These are phyloP conservation scores for Silene conica DNA, from an alignment of 148 eudicot species.

Conservation along the genomic window DNA sequence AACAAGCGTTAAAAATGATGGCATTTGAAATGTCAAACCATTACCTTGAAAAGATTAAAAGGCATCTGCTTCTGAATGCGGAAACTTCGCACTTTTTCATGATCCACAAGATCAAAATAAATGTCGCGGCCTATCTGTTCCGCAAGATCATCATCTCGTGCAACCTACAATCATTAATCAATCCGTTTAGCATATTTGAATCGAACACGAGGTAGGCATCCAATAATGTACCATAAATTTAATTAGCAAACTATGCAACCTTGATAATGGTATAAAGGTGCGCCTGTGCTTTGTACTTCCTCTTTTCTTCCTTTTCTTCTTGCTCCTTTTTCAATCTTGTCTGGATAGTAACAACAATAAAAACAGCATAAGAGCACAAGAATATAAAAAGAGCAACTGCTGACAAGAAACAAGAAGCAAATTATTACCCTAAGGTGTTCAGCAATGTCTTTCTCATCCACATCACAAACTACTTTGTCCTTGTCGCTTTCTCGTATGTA, in stretches of 20 bases:
- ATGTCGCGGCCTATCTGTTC: constrained; percentile 87
- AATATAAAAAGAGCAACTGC: background rate
- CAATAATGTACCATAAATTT: background rate
- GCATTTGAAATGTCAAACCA: background rate
- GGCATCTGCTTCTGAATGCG: constrained; percentile 81
- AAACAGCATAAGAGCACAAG: background rate
- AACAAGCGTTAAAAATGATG: background rate
- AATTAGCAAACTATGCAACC: constrained; percentile 34
- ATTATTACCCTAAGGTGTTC: constrained; percentile 82
- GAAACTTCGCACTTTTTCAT: constrained; percentile 81
- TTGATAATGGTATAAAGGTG: constrained; percentile 96
- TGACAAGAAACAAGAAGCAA: constrained; percentile 11
- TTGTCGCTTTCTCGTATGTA: constrained; percentile 95
- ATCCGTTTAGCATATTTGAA: background rate
- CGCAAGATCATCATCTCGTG: constrained; percentile 78
- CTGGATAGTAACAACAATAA: constrained; percentile 26
- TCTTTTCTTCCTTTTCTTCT: constrained; percentile 86
- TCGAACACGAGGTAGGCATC: background rate
- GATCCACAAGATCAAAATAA: constrained; percentile 93
- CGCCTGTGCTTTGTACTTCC: constrained; percentile 87
- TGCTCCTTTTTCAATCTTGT: constrained; percentile 80
- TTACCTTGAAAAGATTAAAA: constrained; percentile 82
- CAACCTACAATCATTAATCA: constrained; percentile 52
- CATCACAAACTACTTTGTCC: constrained; percentile 87
- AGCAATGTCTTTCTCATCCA: constrained; percentile 93